These are phyloP conservation scores for Clathrospora elynae DNA, from an alignment of 2,329 filamentous ascomycete species.

Conservation along the genomic window DNA sequence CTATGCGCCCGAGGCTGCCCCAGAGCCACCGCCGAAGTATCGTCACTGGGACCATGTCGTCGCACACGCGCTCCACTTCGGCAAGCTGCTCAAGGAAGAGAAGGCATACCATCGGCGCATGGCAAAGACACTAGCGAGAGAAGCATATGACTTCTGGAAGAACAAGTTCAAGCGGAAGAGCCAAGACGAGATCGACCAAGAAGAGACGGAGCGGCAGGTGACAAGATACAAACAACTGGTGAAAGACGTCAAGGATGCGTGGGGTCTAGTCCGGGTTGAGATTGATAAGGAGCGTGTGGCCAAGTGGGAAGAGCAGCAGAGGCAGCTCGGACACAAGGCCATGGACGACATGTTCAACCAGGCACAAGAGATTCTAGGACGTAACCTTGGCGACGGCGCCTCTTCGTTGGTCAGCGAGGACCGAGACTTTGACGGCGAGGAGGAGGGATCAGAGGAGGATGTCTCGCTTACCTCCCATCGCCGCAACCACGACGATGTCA, in stretches of 20 bases:
- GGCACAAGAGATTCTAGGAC: constrained; percentile 58
- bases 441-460: constrained; percentile 52
- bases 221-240: constrained; percentile 74
- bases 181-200: constrained; percentile 78
- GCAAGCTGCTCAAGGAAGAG: constrained; percentile 78
- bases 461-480: constrained; percentile 39
- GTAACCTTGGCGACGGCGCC: constrained; percentile 43
- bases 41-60: constrained; percentile 85
- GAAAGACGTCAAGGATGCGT: constrained; percentile 65
- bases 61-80: constrained; percentile 78
- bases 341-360: constrained; percentile 75
- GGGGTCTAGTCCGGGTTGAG: constrained; percentile 63
- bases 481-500: constrained; percentile 52
- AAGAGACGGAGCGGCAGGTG: constrained; percentile 71
- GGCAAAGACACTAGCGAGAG: constrained; percentile 79
- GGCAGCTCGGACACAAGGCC: constrained; percentile 62
- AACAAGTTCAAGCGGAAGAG: constrained; percentile 61
- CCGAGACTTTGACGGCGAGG: constrained; percentile 48
- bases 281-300: constrained; percentile 62
- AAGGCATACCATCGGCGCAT: constrained; percentile 75
- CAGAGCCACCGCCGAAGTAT: constrained; percentile 79
- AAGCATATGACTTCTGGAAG: constrained; percentile 76
- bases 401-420: constrained; percentile 49
- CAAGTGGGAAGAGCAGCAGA: constrained; percentile 66
- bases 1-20: constrained; percentile 72